Evolutionary conservation across 106 monocot genomes (phyloP), one percentile per base, ranked within the genome.

Genomic region (Xerophyta viscosa): DNA sequence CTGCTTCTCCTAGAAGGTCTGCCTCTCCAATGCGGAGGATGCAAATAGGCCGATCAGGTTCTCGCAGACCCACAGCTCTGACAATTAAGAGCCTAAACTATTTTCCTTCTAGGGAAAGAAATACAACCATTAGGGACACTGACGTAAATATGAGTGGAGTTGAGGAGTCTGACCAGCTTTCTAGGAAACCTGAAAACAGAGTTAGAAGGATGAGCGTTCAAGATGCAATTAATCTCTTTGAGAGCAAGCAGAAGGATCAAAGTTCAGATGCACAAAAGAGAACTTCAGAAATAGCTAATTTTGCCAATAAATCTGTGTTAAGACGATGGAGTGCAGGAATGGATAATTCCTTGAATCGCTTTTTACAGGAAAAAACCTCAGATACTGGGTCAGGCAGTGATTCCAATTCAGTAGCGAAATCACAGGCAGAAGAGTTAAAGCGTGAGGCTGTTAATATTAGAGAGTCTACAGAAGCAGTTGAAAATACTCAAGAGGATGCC

Each of bases 321-420:
- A 89, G 96, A 70, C 75, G 96, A 73, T 98, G 96, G 96, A 98
- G 89, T 77, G 45, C 82, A 27, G 85, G 96, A 6, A 82, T 86
- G 78, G 62, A 82, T 36, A 79, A 79, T 65, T 73, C 89, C 13
- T 60, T 72, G 8, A 65, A 29, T 4, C 58, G 50, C 20, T 31
- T 28, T 4, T 48, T 63, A 21, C 66, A 63, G 31, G 77, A 66
- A 75, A 70, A 26, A 58, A n/a, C 31, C 17, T 66, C 58, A 6
- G 54, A 74, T 50, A 37, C 48, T 26, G 54, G 31, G 24, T 31
- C 52, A 29, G 57, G 60, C 30, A 70, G 23, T 29, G 25, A 56
- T 59, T 57, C 47, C 15, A 58, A 51, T 65, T 2, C 61, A 23
- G 28, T 41, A 39, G 11, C 45, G 36, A 67, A 49, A 23, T 29